Evolutionary conservation across 1,139 yeast genomes (phyloP), one percentile per base, ranked within the genome.

Genomic region (Candida sp.): DNA sequence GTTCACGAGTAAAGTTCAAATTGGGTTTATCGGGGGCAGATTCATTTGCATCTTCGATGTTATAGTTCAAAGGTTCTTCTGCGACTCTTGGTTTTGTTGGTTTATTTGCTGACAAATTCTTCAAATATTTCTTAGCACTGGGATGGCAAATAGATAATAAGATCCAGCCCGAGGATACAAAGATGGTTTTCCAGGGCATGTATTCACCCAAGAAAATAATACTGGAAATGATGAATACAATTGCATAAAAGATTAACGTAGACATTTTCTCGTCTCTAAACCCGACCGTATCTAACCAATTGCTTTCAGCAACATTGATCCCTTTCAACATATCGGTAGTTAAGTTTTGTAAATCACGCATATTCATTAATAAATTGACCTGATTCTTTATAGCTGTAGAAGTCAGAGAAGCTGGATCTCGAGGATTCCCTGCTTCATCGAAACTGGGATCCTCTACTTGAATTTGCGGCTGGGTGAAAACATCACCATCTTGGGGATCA

Each of bases 191-290:
- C 84, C 95, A 81, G 2, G 91, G 90, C 21, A 88, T 75, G 45
- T 72, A 82, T 11, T 79, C 75, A 0, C 95, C 89, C 11, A 81
- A 60, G 5, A 77, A 58, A 35, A 81, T 64, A 1, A 81, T 66
- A 0, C 66, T 56, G 21, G 54, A 53, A 0, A 70, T 63, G 9
- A 66, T 64, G 7, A 53, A 52, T 2, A 76, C 49, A 0, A 79
- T 66, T 0, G 72, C 63, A 37, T 68, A 59, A 36, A 80, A 67
- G 2, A 81, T 61, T n/a, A 73, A 58, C 0, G 95, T 85, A 0
- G 95, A 81, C 22, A 73, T 63, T 43, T 78, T 70, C 55, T 88
- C 96, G 60, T 88, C 85, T 45, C 75, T 74, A 57, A 89, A 89
- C 4, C 86, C 85, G 9, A 88, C 88, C 4, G 84, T 75, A 12